phyloP scores from a whole-genome alignment of 257 asterid genomes.

The Solanum pimpinellifolium region DNA sequence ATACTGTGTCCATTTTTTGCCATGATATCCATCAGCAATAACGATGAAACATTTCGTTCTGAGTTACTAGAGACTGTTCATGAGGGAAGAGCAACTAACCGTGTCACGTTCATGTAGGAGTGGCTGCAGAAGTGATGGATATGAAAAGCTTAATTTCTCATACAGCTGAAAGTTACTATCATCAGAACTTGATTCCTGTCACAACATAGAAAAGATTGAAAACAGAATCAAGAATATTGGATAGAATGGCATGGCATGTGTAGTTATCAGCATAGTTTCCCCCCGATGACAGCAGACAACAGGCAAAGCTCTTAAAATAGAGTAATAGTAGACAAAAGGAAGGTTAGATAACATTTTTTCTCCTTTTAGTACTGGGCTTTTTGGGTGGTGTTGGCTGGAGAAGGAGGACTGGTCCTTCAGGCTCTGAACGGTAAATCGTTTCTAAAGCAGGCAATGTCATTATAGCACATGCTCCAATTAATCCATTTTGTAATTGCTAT shows the following conservation, averaged over 20 bases:
- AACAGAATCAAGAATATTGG: neutral
- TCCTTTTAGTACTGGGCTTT: neutral
- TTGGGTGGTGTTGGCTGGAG: neutral
- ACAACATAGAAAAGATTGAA: neutral
- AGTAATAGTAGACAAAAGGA: neutral
- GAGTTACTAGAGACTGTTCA: neutral
- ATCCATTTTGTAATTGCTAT: neutral
- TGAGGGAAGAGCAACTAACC: slow-evolving; percentile 24
- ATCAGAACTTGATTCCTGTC: slow-evolving; percentile 33
- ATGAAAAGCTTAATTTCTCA: slow-evolving; percentile 57
- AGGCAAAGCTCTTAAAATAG: neutral
- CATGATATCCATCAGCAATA: neutral
- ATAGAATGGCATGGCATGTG: neutral
- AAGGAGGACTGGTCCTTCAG: neutral
- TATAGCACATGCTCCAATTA: neutral
- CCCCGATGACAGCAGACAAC: neutral
- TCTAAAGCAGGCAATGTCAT: neutral
- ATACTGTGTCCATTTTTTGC: neutral
- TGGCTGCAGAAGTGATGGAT: slow-evolving; percentile 76
- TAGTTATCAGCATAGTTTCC: neutral
- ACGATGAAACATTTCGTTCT: neutral
- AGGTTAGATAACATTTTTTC: neutral
- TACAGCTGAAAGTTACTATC: slow-evolving; percentile 54
- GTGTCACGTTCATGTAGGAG: slow-evolving; percentile 82
- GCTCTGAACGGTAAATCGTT: neutral